phyloP scores from a whole-genome alignment of 2,329 filamentous ascomycete genomes.

The Ophiostoma sp. region DNA sequence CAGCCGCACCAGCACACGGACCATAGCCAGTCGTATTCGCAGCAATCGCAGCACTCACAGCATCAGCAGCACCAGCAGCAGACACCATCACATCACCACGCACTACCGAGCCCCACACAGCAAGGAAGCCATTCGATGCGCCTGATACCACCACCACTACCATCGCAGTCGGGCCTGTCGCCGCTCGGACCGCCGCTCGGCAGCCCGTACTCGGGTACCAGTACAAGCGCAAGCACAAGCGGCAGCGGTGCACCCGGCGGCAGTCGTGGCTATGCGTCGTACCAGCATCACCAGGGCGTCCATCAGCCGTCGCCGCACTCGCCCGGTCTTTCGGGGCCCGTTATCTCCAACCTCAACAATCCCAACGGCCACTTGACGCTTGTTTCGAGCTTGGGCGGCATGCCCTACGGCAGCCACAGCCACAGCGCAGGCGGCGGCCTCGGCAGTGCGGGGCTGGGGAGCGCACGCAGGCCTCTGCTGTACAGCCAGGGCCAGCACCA shows the following conservation, averaged over 20 bases:
- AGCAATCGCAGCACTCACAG: neutral
- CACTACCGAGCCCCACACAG: constrained; percentile 21
- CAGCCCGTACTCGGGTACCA: neutral
- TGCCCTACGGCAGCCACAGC: constrained; percentile 19
- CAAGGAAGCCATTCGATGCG: constrained; percentile 17
- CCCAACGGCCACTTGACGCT: constrained; percentile 23
- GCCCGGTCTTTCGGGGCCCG: constrained; percentile 17
- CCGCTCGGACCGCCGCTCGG: constrained; percentile 18
- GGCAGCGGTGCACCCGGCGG: neutral
- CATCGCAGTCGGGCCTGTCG: constrained; percentile 20
- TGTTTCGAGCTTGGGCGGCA: constrained; percentile 19
- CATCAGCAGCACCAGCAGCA: constrained; percentile 20
- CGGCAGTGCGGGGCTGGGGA: constrained; percentile 3
- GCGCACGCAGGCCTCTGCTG: constrained; percentile 19
- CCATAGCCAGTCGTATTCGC: neutral
- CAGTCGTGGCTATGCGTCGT: constrained; percentile 17
- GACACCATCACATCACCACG: constrained; percentile 11
- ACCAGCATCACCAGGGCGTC: constrained; percentile 5
- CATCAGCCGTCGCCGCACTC: constrained; percentile 19
- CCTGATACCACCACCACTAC: constrained; percentile 24
- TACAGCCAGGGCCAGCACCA: constrained; percentile 22
- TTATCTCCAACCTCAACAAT: constrained; percentile 25
- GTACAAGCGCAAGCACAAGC: neutral
- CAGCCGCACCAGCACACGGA: constrained; percentile 19
- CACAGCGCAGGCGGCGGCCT: neutral